Conservation (phyloP, 2,329 filamentous ascomycete genomes). For the Gnomoniopsis sp. region DNA sequence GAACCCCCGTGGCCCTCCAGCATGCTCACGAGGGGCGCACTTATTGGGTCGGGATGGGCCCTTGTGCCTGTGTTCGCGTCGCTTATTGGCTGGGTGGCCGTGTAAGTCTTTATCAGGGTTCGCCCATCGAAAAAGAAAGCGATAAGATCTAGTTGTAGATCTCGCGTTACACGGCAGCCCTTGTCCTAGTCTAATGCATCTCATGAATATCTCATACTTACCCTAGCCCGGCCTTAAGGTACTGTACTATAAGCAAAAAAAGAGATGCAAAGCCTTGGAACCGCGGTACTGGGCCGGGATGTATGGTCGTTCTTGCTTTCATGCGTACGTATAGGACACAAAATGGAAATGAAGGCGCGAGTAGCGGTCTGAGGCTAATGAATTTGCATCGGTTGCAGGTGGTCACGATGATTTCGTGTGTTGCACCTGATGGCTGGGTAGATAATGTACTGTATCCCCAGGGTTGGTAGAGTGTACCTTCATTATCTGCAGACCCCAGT, state of each 20-base stretch:
- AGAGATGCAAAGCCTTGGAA: not conserved
- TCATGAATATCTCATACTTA: no score
- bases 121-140: not conserved
- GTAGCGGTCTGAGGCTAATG: not conserved
- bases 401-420: not conserved
- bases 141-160: not conserved
- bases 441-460: not conserved
- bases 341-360: not conserved
- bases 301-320: no score
- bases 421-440: no score
- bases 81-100: constrained; percentile 19
- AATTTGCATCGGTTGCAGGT: not conserved
- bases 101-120: constrained; percentile 14
- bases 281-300: no score
- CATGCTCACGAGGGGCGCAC: constrained; percentile 7
- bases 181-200: not conserved
- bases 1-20: constrained; percentile 7
- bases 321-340: no score
- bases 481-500: not conserved
- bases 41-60: constrained; percentile 11
- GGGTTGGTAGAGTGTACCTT: not conserved
- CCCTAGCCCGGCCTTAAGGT: no score
- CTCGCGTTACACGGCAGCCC: not conserved
- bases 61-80: constrained; percentile 15
- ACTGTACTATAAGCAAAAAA: no score